Evolutionary conservation across 495 filamentous ascomycete species (phyloP).

Genomic region (Amniculicola lignicola): DNA sequence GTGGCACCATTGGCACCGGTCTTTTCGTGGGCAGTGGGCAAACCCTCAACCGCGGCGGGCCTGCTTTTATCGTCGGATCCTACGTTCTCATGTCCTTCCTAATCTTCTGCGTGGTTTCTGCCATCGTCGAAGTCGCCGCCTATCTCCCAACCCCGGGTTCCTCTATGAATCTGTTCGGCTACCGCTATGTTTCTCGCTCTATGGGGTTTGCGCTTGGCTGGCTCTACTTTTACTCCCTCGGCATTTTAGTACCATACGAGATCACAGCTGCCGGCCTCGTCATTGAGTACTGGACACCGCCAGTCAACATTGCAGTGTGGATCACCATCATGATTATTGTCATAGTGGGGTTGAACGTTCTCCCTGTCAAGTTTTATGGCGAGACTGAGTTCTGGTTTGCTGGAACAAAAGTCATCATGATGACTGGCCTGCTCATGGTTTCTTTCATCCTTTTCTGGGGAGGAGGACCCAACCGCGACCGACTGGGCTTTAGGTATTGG

Average conservation of each 20-base stretch:
- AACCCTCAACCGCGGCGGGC: slow-evolving; percentile 57
- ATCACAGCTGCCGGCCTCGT: slow-evolving; percentile 44
- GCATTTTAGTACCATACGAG: slow-evolving; percentile 40
- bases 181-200: slow-evolving; percentile 51
- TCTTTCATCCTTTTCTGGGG: slow-evolving; percentile 67
- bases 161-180: slow-evolving; percentile 45
- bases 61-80: slow-evolving; percentile 58
- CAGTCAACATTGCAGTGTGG: slow-evolving; percentile 57
- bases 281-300: slow-evolving; percentile 55
- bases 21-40: slow-evolving; percentile 61
- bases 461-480: slow-evolving; percentile 53
- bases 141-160: slow-evolving; percentile 44
- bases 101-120: slow-evolving; percentile 39
- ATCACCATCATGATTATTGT: slow-evolving; percentile 52
- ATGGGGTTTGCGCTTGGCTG: slow-evolving; percentile 50
- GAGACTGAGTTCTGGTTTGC: slow-evolving; percentile 62
- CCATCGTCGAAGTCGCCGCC: slow-evolving; percentile 42
- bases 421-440: slow-evolving; percentile 63
- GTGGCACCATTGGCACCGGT: slow-evolving; percentile 49
- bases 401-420: slow-evolving; percentile 59
- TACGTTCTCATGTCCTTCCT: slow-evolving; percentile 38
- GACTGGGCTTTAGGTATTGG: slow-evolving; percentile 44
- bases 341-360: slow-evolving; percentile 35
- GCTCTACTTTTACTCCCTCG: slow-evolving; percentile 44
- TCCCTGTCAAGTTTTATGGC: slow-evolving; percentile 48